Conservation (phyloP, 2,329 filamentous ascomycete genomes). For the Aspergillus sp. region DNA sequence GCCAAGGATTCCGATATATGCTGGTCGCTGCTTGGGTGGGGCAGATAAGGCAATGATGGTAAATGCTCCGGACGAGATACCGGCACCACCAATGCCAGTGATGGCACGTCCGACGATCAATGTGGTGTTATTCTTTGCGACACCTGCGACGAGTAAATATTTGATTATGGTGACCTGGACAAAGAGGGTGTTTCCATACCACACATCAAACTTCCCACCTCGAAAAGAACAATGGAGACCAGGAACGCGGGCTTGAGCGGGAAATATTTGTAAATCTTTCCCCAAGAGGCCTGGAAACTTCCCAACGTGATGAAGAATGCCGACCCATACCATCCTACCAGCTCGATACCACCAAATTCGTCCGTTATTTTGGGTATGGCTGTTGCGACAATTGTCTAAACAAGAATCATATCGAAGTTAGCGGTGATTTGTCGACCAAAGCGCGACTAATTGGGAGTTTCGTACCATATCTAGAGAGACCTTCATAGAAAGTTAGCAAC, state of each 20-base stretch:
- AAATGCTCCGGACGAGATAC: conserved; percentile 43
- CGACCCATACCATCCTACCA: conserved; percentile 40
- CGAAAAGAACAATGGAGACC: conserved; percentile 24
- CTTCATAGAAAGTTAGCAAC: not conserved
- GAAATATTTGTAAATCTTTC: conserved; percentile 49
- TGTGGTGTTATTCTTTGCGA: conserved; percentile 12
- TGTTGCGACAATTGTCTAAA: conserved; percentile 17
- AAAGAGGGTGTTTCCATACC: conserved; percentile 24
- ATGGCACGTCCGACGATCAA: conserved; percentile 33
- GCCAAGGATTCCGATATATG: conserved; percentile 23
- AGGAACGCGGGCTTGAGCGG: conserved; percentile 27
- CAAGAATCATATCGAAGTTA: not conserved
- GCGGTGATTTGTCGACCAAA: not conserved
- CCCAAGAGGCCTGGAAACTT: conserved; percentile 47
- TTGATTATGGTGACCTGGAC: conserved; percentile 12
- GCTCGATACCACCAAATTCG: conserved; percentile 39
- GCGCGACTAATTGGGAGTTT: not conserved
- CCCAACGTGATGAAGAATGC: conserved; percentile 46
- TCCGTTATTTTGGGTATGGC: conserved; percentile 41
- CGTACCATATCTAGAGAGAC: not conserved
- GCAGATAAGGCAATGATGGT: conserved; percentile 36
- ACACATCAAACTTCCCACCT: conserved; percentile 27
- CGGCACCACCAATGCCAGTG: conserved; percentile 32
- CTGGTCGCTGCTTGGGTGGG: conserved; percentile 33
- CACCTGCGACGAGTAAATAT: not conserved